Evolutionary conservation across 1,139 yeast genomes (phyloP), one percentile per base, ranked within the genome.

Genomic region (Debaryomycetaceae sp.): DNA sequence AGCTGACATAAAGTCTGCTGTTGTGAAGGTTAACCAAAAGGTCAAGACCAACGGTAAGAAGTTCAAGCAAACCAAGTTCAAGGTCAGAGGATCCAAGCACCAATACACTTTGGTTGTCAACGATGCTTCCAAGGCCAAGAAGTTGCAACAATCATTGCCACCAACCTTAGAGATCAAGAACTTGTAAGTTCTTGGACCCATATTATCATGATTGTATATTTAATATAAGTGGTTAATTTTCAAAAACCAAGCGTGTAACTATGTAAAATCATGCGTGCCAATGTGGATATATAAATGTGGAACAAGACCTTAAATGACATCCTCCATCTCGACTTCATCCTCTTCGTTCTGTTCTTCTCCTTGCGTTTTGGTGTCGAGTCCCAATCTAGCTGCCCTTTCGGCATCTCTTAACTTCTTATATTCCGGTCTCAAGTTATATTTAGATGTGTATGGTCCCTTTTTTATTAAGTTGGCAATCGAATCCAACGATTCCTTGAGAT

Each of bases 111-210:
- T 93, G 76, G 87, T 87, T 64, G 93, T 93, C 67, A 84, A 87
- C 80, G 99, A 95, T 75, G 88, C 91, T 70, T 87, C 90, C 74
- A 91, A 90, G 85, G 99, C 98, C 67, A 87, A 88, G 85, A 95
- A 93, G 84, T 84, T 93, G 78, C 87, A 88, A 72, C 97, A 93
- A 83, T 87, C 98, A 68, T 84, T 93, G 71, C 97, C 98, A 75
- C 97, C 98, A 73, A 83, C 90, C 68, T 83, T 91, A 74, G 82
- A 81, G 71, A 83, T 85, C 72, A 81, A 81, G 74, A 76, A 72
- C 70, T 78, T 80, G 76, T 81, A 81, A 80, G 51, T 51, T 45
- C 11, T 27, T 27, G 11, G 11, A 27, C 31, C 31, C 31, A 27
- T 27, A 45, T 39, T 38, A 42, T 40, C 41, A 44, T 34, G 36